Conservation (phyloP, 83 land plant species). For the Isoetes engelmannii region DNA sequence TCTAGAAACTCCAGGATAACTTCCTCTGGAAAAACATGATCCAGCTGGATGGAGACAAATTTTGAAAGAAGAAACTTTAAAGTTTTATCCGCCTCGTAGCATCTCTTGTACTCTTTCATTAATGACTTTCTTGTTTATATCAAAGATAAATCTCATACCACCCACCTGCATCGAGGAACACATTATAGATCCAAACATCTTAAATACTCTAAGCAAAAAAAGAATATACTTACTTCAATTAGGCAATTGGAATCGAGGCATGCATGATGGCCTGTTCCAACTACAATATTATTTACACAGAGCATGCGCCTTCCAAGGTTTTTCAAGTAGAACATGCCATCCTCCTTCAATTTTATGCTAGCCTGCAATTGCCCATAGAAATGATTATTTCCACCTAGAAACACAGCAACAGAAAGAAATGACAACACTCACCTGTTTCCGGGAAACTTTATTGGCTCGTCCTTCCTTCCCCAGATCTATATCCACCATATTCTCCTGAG, state of each 20-base stretch:
- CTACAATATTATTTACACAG: constrained; percentile 51
- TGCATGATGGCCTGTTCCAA: constrained; percentile 45
- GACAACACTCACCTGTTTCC: constrained; percentile 56
- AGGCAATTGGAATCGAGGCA: constrained; percentile 54
- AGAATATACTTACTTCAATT: constrained; percentile 58
- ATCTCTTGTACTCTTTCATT: constrained; percentile 20
- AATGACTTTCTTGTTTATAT: constrained; percentile 44
- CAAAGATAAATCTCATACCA: constrained; percentile 71
- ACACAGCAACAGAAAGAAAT: not conserved
- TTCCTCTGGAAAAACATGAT: too few species aligned
- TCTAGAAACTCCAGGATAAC: too few species aligned
- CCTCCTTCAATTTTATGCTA: constrained; percentile 60
- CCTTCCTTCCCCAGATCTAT: constrained; percentile 90
- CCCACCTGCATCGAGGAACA: constrained; percentile 46
- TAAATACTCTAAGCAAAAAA: not conserved
- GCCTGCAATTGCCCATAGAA: constrained; percentile 42
- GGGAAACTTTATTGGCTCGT: constrained; percentile 77
- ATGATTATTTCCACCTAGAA: not conserved
- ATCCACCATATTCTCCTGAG: constrained; percentile 69
- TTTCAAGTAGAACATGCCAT: constrained; percentile 61
- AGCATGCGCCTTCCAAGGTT: constrained; percentile 63
- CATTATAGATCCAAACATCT: not conserved
- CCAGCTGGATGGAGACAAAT: too few species aligned
- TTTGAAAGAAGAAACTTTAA: too few species aligned
- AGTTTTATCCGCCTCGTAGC: not conserved